Base-by-base conservation (phyloP, 768 basidiomycete genomes). In the Cantharellus cinnabarinus region DNA sequence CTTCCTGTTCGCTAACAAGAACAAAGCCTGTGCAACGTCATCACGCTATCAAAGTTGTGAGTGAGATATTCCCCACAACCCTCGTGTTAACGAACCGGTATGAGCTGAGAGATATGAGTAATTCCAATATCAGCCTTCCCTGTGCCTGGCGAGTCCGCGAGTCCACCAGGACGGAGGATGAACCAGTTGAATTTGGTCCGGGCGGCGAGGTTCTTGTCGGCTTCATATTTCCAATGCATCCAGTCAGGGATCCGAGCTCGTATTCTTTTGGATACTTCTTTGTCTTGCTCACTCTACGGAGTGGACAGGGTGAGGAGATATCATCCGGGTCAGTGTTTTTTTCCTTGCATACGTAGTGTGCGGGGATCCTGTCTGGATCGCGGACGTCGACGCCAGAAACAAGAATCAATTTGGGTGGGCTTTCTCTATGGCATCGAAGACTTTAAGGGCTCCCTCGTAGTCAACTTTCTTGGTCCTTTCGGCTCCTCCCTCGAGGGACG, bases 391-490 rank as follows among this genome's bases (percentile, higher is more conserved):
- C 68, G 1, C 77, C 77, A 20, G 80, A 81, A 41, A 84, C 77
- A 58, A 80, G 66, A 44, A 83, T 72, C 56, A 83, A 65, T 58
- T 79, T 67, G 41, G 79, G 79, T 61, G 75, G 62, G 10, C 70
- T 0, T 52, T 68, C 66, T 83, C 82, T 57, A 85, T 71, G 0
- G 81, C 82, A 65, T 84, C 82, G 64, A 79, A 83, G 2, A 82
- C 75, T 68, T 83, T 84, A 42, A 85, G 62, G 0, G 81, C 80
- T 4, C 81, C 82, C 55, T 80, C 77, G 63, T 77, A 79, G 63
- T 74, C 73, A 3, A 83, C 80, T 38, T 70, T 72, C 65, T 74
- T 75, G 2, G 78, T 81, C 44, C 72, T 40, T 56, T 68, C 67
- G 4, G 14, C 53, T 3, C 44, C 44, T 48, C 20, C 20, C 20